Evolutionary conservation across 1,284 basidiomycete genomes (phyloP), one percentile per base, ranked within the genome.

Genomic region (Fomitopsis schrenkii): DNA sequence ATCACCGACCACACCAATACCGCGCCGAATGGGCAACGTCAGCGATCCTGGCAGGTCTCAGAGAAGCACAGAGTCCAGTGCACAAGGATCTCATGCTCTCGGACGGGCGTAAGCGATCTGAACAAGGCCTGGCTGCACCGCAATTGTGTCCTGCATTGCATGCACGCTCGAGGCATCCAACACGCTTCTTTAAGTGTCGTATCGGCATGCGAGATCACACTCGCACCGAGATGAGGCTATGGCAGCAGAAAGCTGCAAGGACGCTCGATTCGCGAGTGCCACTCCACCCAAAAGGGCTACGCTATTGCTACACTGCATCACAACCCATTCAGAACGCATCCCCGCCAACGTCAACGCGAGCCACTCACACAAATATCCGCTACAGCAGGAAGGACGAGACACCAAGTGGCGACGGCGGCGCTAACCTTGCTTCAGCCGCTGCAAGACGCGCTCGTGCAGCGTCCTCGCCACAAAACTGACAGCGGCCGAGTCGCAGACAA

Each of bases 401-500:
- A n/a, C 7, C 9, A 30, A 33, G 28, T 22, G 30, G 17, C 26
- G 22, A 44, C 33, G 30, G 33, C 22, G 14, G 57, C 6, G 30
- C 55, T 35, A 28, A 41, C 53, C 59, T 57, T 38, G 60, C 6
- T 59, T 59, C 36, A 70, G 50, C 60, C 63, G 64, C 48, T 66
- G 63, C 22, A 66, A 53, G 54, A 68, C 65, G 36, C 62, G 59
- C 59, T 74, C 70, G 69, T 86, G 80, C 60, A 86, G 74, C 54
- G 75, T 75, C 63, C 76, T 74, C n/a, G 79, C 78, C 3, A 89
- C 73, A 22, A 74, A 71, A 22, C 76, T 72, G 5, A 89, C 82
- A 50, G 78, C 74, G 33, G 67, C 67, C 6, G 80, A 76, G 48
- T 82, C 80, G 65, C 88, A 91, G 2, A 91, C 77, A 0, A 90